Conservation (phyloP, 306 rosid species). For the Casuarina cunninghamiana region DNA sequence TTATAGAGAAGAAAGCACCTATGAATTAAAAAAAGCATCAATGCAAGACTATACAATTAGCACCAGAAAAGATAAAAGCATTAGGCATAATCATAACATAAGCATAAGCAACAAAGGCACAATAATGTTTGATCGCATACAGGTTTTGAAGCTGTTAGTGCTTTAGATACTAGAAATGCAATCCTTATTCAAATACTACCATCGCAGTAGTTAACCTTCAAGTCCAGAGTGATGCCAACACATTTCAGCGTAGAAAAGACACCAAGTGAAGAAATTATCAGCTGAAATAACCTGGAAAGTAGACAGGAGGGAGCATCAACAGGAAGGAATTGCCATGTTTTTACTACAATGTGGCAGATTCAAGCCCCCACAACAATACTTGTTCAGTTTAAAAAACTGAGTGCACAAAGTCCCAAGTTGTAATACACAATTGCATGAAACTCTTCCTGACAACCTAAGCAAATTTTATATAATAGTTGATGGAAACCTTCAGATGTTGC, state of each 20-base stretch:
- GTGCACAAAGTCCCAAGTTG: neutral
- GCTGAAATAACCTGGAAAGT: neutral
- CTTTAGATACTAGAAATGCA: neutral
- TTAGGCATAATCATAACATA: constrained; percentile 7
- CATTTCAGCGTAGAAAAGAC: neutral
- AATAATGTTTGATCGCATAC: neutral
- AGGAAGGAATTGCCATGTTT: neutral
- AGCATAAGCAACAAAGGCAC: neutral
- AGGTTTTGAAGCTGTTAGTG: neutral
- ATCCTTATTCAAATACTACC: neutral
- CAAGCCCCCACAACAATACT: neutral
- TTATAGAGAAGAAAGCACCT: constrained; percentile 94
- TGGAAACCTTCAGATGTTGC: neutral
- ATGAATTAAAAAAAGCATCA: constrained; percentile 29
- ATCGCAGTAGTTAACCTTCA: neutral
- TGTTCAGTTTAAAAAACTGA: neutral
- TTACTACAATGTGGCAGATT: neutral
- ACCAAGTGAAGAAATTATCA: neutral
- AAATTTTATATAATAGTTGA: neutral
- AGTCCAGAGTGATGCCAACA: neutral
- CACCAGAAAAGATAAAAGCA: constrained; percentile 21
- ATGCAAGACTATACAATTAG: constrained; percentile 17
- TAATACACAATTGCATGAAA: neutral
- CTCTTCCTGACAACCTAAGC: neutral
- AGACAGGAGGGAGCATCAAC: neutral